Evolutionary conservation across 2,329 filamentous ascomycete species (phyloP), one percentile per base, ranked within the genome.

Genomic region (Raffaelea deltoideospora): DNA sequence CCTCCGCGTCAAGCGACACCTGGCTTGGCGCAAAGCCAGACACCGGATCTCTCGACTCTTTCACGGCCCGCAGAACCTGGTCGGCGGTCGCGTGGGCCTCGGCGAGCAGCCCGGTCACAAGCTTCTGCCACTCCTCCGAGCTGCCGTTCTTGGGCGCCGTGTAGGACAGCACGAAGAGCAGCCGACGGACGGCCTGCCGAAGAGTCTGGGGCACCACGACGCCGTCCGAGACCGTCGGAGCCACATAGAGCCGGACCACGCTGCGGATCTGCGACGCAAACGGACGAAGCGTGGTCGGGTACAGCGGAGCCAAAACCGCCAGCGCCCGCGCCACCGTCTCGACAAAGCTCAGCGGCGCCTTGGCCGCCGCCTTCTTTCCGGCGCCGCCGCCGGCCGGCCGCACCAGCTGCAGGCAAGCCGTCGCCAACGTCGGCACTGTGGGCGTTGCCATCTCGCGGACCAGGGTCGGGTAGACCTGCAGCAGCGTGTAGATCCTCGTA

Each of bases 401-500:
- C 51, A 71, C 58, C 31, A 88, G 64, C 48, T 79, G 75, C 31
- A 94, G 56, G 47, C 80, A 85, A 3, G 79, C 67, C 1, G 72
- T 76, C 32, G 87, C 68, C 49, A 88, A 93, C 2, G 69, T 61
- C 2, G 83, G 75, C 17, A 95, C 61, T 3, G 75, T 82, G 3
- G 85, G 85, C 0, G 86, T 93, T 1, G 82, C 87, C 42, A 95
- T 83, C 53, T 95, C 87, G 47, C 88, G 72, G 31, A 88, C 67
- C 37, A 95, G 64, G 9, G 84, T 90, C 41, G 80, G 83, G 51
- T 86, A 86, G 27, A 79, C 74, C 50, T 86, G 82, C 29, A 87
- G 79, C 26, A 90, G 69, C 46, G 76, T 69, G 59, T 90, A 95
- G 47, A 95, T 86, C 50, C 81, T 78, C 17, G 82, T 81, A 42